Evolutionary conservation across 306 rosid species (phyloP).

Genomic region (Pyrus betulifolia): DNA sequence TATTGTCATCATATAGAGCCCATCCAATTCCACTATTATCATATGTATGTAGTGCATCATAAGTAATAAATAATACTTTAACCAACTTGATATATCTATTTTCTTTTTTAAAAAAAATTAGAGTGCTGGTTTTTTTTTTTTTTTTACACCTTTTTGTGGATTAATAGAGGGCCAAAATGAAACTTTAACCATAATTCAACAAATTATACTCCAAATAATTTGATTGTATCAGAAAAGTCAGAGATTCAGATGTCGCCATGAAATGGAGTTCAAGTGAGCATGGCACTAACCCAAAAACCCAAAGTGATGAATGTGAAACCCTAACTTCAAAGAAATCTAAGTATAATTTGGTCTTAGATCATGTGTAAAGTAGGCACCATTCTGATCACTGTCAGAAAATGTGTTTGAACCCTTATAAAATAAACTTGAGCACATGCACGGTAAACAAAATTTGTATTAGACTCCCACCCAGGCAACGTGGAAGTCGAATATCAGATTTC

Average conservation of each 20-base stretch:
- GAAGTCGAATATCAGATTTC: neutral
- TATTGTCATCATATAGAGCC: too few relatives aligned
- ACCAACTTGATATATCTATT: too few relatives aligned
- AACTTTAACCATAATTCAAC: neutral
- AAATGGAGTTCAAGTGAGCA: neutral
- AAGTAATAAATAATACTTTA: too few relatives aligned
- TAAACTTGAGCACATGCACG: neutral
- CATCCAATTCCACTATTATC: too few relatives aligned
- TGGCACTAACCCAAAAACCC: neutral
- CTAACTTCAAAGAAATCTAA: neutral
- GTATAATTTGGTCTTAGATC: neutral
- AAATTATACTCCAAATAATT: neutral
- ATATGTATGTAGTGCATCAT: too few relatives aligned
- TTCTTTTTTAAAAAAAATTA: too few relatives aligned
- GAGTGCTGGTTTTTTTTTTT: too few relatives aligned
- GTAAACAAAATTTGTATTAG: neutral
- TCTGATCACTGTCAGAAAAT: neutral
- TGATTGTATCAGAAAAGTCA: neutral
- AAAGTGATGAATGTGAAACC: neutral
- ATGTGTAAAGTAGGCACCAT: conserved; percentile 1
- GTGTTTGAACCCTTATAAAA: neutral
- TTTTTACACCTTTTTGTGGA: neutral
- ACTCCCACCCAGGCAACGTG: conserved; percentile 18
- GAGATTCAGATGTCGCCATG: neutral
- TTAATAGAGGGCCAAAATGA: neutral